Evolutionary conservation across 768 basidiomycete genomes (phyloP).

Genomic region (Suillus bovinus): DNA sequence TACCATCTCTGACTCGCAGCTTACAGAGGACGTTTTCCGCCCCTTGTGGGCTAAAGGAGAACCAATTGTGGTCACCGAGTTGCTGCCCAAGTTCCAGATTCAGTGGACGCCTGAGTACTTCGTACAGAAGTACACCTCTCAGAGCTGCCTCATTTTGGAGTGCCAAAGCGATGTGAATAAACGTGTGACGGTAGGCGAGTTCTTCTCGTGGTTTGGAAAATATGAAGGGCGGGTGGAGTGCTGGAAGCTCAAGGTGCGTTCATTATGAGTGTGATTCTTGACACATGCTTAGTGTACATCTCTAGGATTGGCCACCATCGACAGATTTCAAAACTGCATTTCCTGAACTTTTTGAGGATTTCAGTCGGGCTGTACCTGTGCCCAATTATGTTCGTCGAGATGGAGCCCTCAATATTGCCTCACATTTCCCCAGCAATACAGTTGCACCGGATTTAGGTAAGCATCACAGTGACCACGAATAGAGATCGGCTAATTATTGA

Average conservation of each 20-base stretch:
- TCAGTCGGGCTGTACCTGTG: conserved; percentile 78
- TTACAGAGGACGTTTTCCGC: conserved; percentile 63
- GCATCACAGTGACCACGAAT: conserved; percentile 25
- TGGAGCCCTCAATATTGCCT: conserved; percentile 84
- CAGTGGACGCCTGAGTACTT: conserved; percentile 87
- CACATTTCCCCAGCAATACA: conserved; percentile 83
- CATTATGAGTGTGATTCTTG: neutral
- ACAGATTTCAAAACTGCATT: conserved; percentile 82
- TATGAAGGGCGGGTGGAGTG: conserved; percentile 57
- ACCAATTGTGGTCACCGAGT: conserved; percentile 74
- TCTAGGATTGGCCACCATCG: conserved; percentile 92
- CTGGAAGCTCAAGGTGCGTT: conserved; percentile 74
- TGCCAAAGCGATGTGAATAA: conserved; percentile 74
- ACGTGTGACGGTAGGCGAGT: conserved; percentile 67
- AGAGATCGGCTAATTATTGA: neutral
- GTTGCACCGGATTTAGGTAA: conserved; percentile 79
- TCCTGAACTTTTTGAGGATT: conserved; percentile 86
- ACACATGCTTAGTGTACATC: conserved; percentile 12
- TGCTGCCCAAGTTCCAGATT: conserved; percentile 61
- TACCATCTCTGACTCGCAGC: conserved; percentile 45
- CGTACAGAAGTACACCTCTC: conserved; percentile 60
- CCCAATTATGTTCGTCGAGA: conserved; percentile 91
- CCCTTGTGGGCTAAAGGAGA: conserved; percentile 71
- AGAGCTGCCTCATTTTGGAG: conserved; percentile 73
- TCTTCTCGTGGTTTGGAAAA: conserved; percentile 78